Base-by-base conservation (phyloP, 371 early-diverging fungal genomes). In the Gilbertella persicaria region DNA sequence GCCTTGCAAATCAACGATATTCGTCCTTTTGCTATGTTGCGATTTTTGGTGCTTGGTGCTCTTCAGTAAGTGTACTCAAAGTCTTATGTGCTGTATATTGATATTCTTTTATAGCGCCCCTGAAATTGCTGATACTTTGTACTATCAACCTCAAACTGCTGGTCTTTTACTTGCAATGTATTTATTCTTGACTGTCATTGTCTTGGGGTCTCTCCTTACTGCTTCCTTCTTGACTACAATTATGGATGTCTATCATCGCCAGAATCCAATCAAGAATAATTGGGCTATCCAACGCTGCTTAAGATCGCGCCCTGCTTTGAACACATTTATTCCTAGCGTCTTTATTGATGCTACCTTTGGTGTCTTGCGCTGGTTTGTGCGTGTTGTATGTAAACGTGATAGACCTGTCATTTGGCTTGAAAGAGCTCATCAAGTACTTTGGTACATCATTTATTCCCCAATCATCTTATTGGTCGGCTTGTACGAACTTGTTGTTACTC, bases 221-320 rank as follows among this genome's bases (percentile, higher is more conserved):
- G 69, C 74, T 0, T 73, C 78, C 2, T 77, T 77, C 54, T 39
- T 77, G 41, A 37, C 60, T 10, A 71, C 72, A 3, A 29, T 73
- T n/a, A 23, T 73, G 20, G 62, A 60, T 9, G 30, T 67, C 5
- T 58, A 60, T 17, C 37, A 45, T 7, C 53, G 53, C 1, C 42
- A 65, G 20, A 63, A 67, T 8, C 46, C 21, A 1, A 30, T 69
- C 1, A 55, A 55, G 23, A 48, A 52, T n/a, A 37, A 61, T 25
- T 64, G 62, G 56, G 39, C 44, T 4, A 63, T 67, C 4, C 29
- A 47, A 3, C 49, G 60, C n/a, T 50, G 52, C 35, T 21, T 66
- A 7, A 48, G 26, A 1, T 12, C 49, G 8, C 39, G 26, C 1
- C 60, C 67, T 7, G 44, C 29, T 2, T 52, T 67, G 23, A 60